Evolutionary conservation across 1,139 yeast species (phyloP).

Genomic region (Arxiozyma telluris): DNA sequence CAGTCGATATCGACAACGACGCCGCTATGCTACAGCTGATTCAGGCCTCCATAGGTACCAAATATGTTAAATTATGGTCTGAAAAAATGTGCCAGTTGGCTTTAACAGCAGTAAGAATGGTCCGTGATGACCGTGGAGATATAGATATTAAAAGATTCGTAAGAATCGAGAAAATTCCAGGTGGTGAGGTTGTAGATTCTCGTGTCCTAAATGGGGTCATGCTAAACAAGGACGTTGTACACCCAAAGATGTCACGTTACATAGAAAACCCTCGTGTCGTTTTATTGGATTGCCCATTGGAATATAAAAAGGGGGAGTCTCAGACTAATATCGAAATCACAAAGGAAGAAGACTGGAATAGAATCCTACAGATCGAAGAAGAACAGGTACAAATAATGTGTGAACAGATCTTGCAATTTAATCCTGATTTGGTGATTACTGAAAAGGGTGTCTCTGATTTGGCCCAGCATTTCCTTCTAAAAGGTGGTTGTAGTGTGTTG

Average conservation of each 20-base stretch:
- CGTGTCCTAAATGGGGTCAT: slow-evolving; percentile 84
- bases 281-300: slow-evolving; percentile 90
- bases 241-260: slow-evolving; percentile 90
- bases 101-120: slow-evolving; percentile 79
- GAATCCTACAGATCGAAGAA: slow-evolving; percentile 93
- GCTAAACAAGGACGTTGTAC: slow-evolving; percentile 93
- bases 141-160: slow-evolving; percentile 90
- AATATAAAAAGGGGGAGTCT: slow-evolving; percentile 97
- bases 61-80: slow-evolving; percentile 88
- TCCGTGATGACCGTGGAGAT: slow-evolving; percentile 43
- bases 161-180: slow-evolving; percentile 91
- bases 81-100: slow-evolving; percentile 86
- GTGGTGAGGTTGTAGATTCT: slow-evolving; percentile 90
- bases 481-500: slow-evolving; percentile 87
- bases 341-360: slow-evolving; percentile 93
- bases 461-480: slow-evolving; percentile 91
- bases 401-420: slow-evolving; percentile 72
- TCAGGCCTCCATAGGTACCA: slow-evolving; percentile 90
- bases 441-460: slow-evolving; percentile 98
- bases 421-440: slow-evolving; percentile 91
- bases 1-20: slow-evolving; percentile 78
- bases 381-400: slow-evolving; percentile 89
- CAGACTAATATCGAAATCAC: slow-evolving; percentile 97
- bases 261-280: slow-evolving; percentile 85
- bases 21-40: slow-evolving; percentile 80